A percentile compares a stretch with the other conserved stretches of the same genome.
phyloP scores from a whole-genome alignment of 352 stramenopile species.

The Pythium pyrilobum region DNA sequence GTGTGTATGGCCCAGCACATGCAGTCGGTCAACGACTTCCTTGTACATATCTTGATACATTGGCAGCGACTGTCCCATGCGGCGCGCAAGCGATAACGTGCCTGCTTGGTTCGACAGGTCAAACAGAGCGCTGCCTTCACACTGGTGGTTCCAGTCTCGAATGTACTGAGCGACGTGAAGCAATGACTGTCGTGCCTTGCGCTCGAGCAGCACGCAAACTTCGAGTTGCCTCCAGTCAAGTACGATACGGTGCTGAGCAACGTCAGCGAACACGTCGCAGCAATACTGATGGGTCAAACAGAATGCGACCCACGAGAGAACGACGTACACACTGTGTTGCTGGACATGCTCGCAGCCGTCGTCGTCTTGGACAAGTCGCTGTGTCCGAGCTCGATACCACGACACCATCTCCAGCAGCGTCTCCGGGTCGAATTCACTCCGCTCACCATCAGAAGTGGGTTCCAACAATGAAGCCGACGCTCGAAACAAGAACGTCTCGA shows the following conservation, averaged over 20 bases:
- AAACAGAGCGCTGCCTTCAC: background rate
- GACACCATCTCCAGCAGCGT: background rate
- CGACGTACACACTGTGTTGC: background rate
- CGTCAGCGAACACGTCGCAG: background rate
- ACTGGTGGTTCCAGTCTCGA: background rate
- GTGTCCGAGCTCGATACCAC: too few relatives aligned
- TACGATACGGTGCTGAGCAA: background rate
- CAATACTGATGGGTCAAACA: background rate
- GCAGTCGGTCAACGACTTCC: background rate
- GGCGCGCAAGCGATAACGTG: conserved; percentile 1
- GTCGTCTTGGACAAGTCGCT: too few relatives aligned
- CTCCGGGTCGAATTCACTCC: background rate
- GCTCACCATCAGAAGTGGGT: too few relatives aligned
- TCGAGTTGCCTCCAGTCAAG: conserved; percentile 1
- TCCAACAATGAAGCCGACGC: too few relatives aligned
- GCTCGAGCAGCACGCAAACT: conserved; percentile 1
- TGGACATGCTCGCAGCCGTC: background rate
- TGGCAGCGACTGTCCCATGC: conserved; percentile 1
- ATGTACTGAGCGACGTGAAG: conserved; percentile 4
- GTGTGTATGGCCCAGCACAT: background rate
- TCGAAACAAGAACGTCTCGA: too few relatives aligned
- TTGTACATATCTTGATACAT: conserved; percentile 10
- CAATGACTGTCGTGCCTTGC: background rate
- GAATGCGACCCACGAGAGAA: background rate
- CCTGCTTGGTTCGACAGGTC: conserved; percentile 9